Evolutionary conservation across 306 rosid genomes (phyloP), one percentile per base, ranked within the genome.

Genomic region (Dicorynia guianensis): DNA sequence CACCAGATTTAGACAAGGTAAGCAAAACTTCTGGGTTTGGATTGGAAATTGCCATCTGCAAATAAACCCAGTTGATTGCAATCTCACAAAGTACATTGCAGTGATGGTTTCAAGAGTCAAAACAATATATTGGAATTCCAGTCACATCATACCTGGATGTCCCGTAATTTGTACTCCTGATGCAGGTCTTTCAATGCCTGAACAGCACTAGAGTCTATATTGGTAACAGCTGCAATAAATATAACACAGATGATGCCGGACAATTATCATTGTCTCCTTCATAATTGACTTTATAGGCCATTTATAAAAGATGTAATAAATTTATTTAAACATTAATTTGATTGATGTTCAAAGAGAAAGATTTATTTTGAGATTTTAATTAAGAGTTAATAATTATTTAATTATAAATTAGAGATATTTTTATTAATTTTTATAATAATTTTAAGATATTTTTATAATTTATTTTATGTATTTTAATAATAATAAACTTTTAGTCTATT

Each of bases 21-120:
- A 86, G 81, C 82, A 90, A 82, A 83, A 93, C 96, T 36, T 95
- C 97, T 54, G 90, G 77, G 80, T 89, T 90, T 4, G 87, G 97
- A 85, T 95, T 95, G 74, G 97, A 95, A 79, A 95, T 90, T 42
- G 97, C 96, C 67, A 95, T 92, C 99, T 92, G 86, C 80, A 79
- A 59, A 76, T 5, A 75, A 86, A 55, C 4, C 30, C 33, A 72
- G 30, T 63, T 14, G 11, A 17, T 63, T 61, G 56, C 18, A 59
- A n/a, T n/a, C n/a, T n/a, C n/a, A n/a, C n/a, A n/a, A 25, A 60
- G 59, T 52, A 61, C 63, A 55, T 49, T 30, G 4, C 6, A 3
- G 38, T 14, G 47, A 67, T 72, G 60, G 20, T 25, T 60, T 64
- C 5, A 38, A 25, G 64, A 75, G 30, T 47, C 30, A 4, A 4